Evolutionary conservation across 108 stramenopile genomes (phyloP).

Genomic region (Parietichytrium sp.): DNA sequence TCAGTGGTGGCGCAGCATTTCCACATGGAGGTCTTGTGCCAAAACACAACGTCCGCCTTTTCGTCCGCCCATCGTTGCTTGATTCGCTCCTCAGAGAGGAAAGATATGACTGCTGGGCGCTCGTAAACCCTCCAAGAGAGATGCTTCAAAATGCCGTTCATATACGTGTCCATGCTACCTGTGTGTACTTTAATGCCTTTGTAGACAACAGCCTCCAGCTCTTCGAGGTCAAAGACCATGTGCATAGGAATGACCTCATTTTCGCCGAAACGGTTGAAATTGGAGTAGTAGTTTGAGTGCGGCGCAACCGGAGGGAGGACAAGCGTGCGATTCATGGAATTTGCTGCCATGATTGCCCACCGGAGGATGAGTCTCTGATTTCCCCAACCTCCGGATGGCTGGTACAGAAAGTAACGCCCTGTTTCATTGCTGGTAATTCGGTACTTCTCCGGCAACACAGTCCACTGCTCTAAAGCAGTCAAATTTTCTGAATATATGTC

Average conservation of each 20-base stretch:
- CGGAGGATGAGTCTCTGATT: conserved; percentile 16
- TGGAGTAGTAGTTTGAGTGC: background rate
- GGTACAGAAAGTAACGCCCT: background rate
- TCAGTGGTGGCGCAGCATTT: conserved; percentile 35
- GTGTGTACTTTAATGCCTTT: background rate
- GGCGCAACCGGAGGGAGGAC: conserved; percentile 16
- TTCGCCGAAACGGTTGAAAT: background rate
- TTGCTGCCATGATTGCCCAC: conserved; percentile 24
- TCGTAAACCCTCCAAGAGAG: background rate
- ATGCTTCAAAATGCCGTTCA: background rate
- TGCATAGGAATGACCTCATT: background rate
- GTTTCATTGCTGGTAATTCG: background rate
- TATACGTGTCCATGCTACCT: background rate
- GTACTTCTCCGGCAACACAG: background rate
- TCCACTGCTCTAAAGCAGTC: background rate
- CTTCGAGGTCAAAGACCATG: conserved; percentile 3
- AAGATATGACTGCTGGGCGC: background rate
- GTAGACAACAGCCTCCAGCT: background rate
- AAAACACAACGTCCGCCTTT: conserved; percentile 17
- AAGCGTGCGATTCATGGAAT: conserved; percentile 6
- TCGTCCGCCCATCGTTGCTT: background rate
- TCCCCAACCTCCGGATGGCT: conserved; percentile 31
- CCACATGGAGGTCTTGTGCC: conserved; percentile 37
- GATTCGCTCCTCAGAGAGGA: background rate
- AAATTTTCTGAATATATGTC: too few species aligned